These are phyloP conservation scores for Andrographis paniculata DNA, from an alignment of 305 asterid genomes.

Conservation along the genomic window DNA sequence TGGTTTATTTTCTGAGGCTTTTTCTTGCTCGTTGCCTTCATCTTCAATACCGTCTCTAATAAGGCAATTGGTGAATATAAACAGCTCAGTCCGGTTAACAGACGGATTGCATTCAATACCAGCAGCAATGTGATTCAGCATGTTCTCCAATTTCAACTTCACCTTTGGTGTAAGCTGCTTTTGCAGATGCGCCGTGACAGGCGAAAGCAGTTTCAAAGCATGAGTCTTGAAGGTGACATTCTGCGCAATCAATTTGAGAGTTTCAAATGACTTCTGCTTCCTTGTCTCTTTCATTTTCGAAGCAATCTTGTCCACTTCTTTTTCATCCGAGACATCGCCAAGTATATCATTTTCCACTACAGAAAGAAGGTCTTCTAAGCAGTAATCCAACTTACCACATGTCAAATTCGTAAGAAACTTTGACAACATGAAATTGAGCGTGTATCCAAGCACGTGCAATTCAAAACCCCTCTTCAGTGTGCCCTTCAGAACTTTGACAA, in stretches of 20 bases:
- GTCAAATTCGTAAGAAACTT: conserved; percentile 50
- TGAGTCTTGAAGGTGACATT: conserved; percentile 74
- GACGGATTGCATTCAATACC: conserved; percentile 83
- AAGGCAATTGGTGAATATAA: conserved; percentile 60
- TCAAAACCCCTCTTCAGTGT: conserved; percentile 82
- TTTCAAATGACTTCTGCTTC: conserved; percentile 83
- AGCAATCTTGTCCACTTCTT: conserved; percentile 96
- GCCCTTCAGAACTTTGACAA: conserved; percentile 67
- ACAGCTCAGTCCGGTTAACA: conserved; percentile 58
- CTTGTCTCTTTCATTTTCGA: conserved; percentile 95
- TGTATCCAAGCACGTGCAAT: conserved; percentile 86
- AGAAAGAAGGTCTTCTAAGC: conserved; percentile 73
- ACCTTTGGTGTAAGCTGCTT: conserved; percentile 65
- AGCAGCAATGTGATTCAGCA: conserved; percentile 67
- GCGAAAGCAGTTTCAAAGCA: conserved; percentile 69
- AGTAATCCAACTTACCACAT: conserved; percentile 71
- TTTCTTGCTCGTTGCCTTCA: conserved; percentile 32
- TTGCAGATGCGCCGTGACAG: conserved; percentile 54
- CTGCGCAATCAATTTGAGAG: conserved; percentile 81
- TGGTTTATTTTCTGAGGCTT: conserved; percentile 19
- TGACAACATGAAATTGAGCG: conserved; percentile 69
- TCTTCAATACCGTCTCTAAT: conserved; percentile 51
- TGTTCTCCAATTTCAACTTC: conserved; percentile 73
- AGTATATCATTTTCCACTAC: conserved; percentile 71
- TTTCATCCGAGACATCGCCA: conserved; percentile 92